Evolutionary conservation across 1,284 basidiomycete genomes (phyloP).

Genomic region (Ganoderma sinense): DNA sequence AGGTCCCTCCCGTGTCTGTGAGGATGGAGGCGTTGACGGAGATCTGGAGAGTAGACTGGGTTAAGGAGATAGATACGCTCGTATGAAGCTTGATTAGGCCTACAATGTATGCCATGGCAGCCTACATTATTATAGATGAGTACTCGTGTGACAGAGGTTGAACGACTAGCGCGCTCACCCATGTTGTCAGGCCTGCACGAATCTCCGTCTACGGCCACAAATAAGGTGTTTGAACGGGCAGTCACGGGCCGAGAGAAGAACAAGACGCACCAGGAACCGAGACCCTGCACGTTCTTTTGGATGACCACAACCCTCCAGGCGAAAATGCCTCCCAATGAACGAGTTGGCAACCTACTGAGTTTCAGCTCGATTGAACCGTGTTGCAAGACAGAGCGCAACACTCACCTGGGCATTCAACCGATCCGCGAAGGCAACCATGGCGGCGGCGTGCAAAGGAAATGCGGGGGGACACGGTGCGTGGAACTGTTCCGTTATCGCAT

Average conservation of each 20-base stretch:
- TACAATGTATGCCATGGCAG: slow-evolving; percentile 76
- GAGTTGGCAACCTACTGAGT: slow-evolving; percentile 70
- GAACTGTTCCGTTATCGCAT: slow-evolving; percentile 6
- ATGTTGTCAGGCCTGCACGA: slow-evolving; percentile 84
- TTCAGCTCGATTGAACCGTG: background rate
- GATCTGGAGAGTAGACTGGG: slow-evolving; percentile 56
- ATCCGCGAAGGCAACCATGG: slow-evolving; percentile 38
- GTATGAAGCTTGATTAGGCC: slow-evolving; percentile 30
- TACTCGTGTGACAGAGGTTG: slow-evolving; percentile 5
- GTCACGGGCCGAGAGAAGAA: background rate
- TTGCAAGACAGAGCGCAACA: slow-evolving; percentile 1
- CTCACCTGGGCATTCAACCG: slow-evolving; percentile 39
- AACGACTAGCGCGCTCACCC: slow-evolving; percentile 54
- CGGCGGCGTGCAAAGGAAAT: slow-evolving; percentile 19
- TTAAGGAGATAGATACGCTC: background rate
- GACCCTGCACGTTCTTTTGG: slow-evolving; percentile 79
- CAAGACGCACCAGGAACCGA: slow-evolving; percentile 68
- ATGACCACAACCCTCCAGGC: slow-evolving; percentile 85
- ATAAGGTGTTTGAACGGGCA: background rate
- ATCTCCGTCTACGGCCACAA: slow-evolving; percentile 67
- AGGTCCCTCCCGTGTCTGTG: slow-evolving; percentile 81
- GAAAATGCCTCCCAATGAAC: slow-evolving; percentile 82
- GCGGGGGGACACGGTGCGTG: slow-evolving; percentile 12
- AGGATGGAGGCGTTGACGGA: slow-evolving; percentile 87
- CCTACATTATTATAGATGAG: slow-evolving; percentile 43